These are phyloP conservation scores for Macroventuria anomochaeta DNA, from an alignment of 2,329 filamentous ascomycete genomes.

Conservation along the genomic window DNA sequence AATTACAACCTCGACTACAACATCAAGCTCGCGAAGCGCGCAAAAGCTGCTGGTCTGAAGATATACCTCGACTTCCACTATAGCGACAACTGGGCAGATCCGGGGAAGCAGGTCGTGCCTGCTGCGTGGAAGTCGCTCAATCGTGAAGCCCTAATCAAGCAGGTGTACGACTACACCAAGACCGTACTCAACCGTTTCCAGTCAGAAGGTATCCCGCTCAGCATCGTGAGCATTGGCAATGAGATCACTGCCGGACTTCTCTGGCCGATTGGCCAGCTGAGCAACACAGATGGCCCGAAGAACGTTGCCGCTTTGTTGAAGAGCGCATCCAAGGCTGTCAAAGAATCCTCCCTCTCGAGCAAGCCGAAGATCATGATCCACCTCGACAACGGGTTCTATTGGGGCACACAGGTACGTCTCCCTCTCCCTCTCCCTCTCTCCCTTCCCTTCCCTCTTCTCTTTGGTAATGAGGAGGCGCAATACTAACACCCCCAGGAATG, in stretches of 20 bases:
- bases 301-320: constrained; percentile 71
- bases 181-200: constrained; percentile 68
- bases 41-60: constrained; percentile 66
- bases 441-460: no score
- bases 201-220: constrained; percentile 60
- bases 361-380: constrained; percentile 76
- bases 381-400: constrained; percentile 77
- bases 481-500: constrained; percentile 55
- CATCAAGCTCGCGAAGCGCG: constrained; percentile 69
- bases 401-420: constrained; percentile 52
- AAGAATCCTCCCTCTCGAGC: constrained; percentile 63
- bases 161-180: constrained; percentile 73
- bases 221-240: constrained; percentile 74
- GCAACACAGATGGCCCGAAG: constrained; percentile 53
- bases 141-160: constrained; percentile 64
- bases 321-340: constrained; percentile 68
- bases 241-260: constrained; percentile 73
- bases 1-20: constrained; percentile 75
- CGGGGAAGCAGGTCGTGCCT: constrained; percentile 67
- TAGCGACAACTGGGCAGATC: constrained; percentile 75
- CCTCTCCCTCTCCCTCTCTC: neutral
- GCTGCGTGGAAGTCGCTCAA: constrained; percentile 66
- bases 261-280: constrained; percentile 67
- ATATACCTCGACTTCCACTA: constrained; percentile 71
- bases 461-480: neutral